A percentile compares a stretch with the other conserved stretches of the same genome.
Conservation (phyloP, 2,329 filamentous ascomycete genomes). For the Fusarium agapanthi region DNA sequence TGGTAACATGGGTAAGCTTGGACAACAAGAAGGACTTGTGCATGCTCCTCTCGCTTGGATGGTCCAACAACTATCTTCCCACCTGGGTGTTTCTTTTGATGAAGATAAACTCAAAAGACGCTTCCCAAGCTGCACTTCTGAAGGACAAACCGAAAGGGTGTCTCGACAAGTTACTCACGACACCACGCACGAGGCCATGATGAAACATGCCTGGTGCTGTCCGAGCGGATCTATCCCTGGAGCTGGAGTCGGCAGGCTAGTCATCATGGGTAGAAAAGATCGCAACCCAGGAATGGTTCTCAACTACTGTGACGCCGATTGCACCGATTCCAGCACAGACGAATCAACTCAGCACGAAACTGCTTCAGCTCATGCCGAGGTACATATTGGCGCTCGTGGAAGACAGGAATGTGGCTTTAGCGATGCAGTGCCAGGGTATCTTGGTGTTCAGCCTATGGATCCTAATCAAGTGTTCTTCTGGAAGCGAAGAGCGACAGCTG, state of each 20-base stretch:
- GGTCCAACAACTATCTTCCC: not conserved
- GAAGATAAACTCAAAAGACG: not conserved
- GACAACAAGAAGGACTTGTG: not conserved
- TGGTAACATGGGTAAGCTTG: not conserved
- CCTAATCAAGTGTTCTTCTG: not conserved
- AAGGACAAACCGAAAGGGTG: rapidly evolving
- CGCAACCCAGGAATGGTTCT: not conserved
- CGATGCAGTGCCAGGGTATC: not conserved
- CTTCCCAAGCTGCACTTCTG: not conserved
- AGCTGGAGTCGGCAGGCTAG: not conserved
- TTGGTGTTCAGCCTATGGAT: not conserved
- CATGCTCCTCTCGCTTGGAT: not conserved
- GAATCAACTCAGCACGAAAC: not conserved
- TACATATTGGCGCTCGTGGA: not conserved
- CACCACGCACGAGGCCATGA: not conserved
- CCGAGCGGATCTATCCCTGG: not conserved
- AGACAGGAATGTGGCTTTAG: not conserved
- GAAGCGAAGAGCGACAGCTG: not conserved
- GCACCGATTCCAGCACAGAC: rapidly evolving
- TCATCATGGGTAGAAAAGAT: not conserved
- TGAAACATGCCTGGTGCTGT: not conserved
- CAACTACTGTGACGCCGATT: not conserved
- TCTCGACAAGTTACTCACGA: not conserved
- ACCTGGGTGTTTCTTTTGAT: not conserved
- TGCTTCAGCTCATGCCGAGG: not conserved